Conservation (phyloP, 495 filamentous ascomycete genomes). For the Mytilinidion resinicola region DNA sequence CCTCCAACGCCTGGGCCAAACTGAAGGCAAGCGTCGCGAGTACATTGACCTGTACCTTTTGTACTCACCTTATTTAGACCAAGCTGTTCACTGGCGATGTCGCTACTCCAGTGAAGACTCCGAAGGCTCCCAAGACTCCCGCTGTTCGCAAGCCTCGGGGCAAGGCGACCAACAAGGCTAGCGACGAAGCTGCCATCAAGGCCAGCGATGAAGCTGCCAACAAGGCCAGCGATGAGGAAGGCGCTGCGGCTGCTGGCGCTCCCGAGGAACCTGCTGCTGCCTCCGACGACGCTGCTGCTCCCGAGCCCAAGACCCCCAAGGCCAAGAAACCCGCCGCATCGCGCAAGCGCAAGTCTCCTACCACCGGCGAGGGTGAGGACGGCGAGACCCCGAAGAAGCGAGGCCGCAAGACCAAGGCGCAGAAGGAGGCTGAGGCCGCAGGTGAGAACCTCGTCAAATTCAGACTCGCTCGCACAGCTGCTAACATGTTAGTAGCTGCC, state of each 20-base stretch:
- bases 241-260: background rate
- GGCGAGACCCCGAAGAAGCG: conserved; percentile 20
- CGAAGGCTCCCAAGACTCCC: background rate
- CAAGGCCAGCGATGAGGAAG: background rate
- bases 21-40: too few species aligned
- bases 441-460: background rate
- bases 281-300: background rate
- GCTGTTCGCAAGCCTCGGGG: background rate
- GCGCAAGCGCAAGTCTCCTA: conserved; percentile 15
- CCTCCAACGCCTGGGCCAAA: conserved; percentile 46
- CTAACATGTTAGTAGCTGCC: too few species aligned
- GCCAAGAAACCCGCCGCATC: background rate
- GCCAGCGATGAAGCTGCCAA: background rate
- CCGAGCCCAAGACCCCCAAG: background rate
- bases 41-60: too few species aligned
- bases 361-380: conserved; percentile 10
- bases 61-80: too few species aligned
- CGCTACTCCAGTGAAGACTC: background rate
- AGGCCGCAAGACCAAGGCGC: conserved; percentile 13
- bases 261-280: background rate
- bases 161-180: background rate
- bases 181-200: background rate
- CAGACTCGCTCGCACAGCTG: background rate
- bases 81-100: conserved; percentile 17
- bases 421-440: conserved; percentile 13